Base-by-base conservation (phyloP, 2,329 filamentous ascomycete species). In the Diplodia seriata region DNA sequence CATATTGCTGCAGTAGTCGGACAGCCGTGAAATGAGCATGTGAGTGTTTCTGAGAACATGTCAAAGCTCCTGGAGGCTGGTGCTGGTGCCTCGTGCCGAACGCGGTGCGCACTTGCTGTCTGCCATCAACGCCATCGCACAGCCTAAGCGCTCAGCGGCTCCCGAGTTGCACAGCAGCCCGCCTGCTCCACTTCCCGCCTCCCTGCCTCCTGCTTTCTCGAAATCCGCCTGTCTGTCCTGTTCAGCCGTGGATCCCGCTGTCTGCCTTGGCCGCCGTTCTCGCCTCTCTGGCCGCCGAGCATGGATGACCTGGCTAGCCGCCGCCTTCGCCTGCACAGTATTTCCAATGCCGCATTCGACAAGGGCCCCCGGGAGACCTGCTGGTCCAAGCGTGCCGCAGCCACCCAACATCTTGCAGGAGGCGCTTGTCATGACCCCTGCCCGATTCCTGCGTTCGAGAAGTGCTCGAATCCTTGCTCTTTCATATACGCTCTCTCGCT, bases 321-420 rank as follows among this genome's bases (percentile, higher is more conserved):
- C 59, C 29, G n/a, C n/a, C 33, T 11, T 36, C 33, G 33, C 33
- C 33, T 36, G 23, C n/a, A 7, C 7, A 9, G 23, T 9, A 20
- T 20, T 20, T n/a, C 18, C 43, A 47, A 47, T 47, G n/a, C n/a
- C 18, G 43, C 43, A 9, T 47, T 7, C 43, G 43, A 47, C 43
- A 20, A 47, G 43, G 43, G 38, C 15, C 15, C 33, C 40, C 31
- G 15, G n/a, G 18, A n/a, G n/a, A 33, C 26, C 9, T 15, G 29
- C 5, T 63, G 59, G 59, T 12, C 59, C 59, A 63, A 51, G 59
- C 59, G 59, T 63, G 59, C 59, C 43, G 59, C 59, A 63, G 47
- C 43, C 59, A 63, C 31, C 57, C 43, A 43, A 47, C 40, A 23
- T 61, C 56, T 57, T 5, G 53, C 54, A 55, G 53, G 33, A 7